A percentile compares a stretch with the other conserved stretches of the same genome.
Conservation (phyloP, 225 moss, liverwort and hornwort species). For the Physcomitrium patens region DNA sequence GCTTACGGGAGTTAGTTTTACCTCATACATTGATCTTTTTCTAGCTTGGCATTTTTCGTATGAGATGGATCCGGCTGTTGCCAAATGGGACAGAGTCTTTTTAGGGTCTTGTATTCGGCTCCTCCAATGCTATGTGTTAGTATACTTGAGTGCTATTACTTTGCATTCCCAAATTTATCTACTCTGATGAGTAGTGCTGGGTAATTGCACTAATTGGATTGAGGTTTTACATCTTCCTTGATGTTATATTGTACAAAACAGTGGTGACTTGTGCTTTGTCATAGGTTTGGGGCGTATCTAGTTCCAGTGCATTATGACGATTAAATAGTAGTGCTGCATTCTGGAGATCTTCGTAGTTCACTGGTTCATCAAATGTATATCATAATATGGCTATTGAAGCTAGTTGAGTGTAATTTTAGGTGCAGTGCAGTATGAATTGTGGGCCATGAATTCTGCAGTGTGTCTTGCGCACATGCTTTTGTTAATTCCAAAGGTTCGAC, state of each 20-base stretch:
- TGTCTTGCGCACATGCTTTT: conserved; percentile 39
- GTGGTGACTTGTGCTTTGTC: conserved; percentile 38
- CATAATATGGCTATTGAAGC: conserved; percentile 32
- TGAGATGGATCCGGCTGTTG: too few species aligned
- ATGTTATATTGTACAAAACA: conserved; percentile 33
- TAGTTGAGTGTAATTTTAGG: conserved; percentile 30
- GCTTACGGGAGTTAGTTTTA: conserved; percentile 22
- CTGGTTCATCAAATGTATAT: conserved; percentile 30
- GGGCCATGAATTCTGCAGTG: conserved; percentile 13
- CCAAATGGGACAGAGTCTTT: too few species aligned
- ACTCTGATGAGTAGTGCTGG: conserved; percentile 40
- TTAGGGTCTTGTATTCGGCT: conserved; percentile 31
- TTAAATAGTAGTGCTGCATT: conserved; percentile 28
- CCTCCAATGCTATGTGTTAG: conserved; percentile 17
- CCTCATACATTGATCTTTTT: too few species aligned
- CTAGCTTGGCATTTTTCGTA: too few species aligned
- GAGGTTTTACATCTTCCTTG: conserved; percentile 32
- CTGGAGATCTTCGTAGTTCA: conserved; percentile 31
- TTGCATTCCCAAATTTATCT: conserved; percentile 27
- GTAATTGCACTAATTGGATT: conserved; percentile 31
- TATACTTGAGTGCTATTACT: conserved; percentile 26
- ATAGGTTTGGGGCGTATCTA: conserved; percentile 35
- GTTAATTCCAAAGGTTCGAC: conserved; percentile 35
- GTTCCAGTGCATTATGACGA: conserved; percentile 24
- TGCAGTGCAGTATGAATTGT: conserved; percentile 27